Percentiles rank a stretch among this genome's conserved stretches.
Conservation (phyloP, 2,329 filamentous ascomycete genomes). For the Lachnellula arida region DNA sequence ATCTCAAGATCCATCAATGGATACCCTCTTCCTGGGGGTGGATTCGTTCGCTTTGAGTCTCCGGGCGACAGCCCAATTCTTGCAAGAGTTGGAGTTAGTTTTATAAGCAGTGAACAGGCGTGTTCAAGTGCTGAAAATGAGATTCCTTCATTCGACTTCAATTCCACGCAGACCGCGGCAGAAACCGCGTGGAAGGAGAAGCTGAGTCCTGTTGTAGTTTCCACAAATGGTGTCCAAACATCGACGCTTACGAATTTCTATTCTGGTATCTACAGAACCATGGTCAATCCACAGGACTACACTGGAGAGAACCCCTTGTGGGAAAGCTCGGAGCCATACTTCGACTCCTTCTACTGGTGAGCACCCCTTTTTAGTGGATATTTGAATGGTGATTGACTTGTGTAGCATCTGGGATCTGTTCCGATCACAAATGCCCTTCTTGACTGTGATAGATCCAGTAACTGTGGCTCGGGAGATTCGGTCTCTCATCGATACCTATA, state of each 20-base stretch:
- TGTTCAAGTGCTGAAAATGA: conserved; percentile 64
- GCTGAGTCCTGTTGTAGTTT: conserved; percentile 51
- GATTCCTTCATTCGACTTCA: conserved; percentile 63
- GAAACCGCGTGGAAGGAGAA: conserved; percentile 57
- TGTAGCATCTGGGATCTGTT: conserved; percentile 66
- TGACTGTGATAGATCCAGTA: conserved; percentile 61
- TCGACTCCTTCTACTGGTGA: conserved; percentile 55
- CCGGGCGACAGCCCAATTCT: conserved; percentile 42
- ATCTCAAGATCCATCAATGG: conserved; percentile 48
- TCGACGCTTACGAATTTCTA: conserved; percentile 58
- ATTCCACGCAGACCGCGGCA: conserved; percentile 46
- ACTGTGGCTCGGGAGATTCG: conserved; percentile 62
- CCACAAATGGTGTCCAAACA: conserved; percentile 45
- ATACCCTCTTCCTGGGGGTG: conserved; percentile 53
- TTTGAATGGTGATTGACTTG: background rate
- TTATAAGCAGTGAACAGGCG: conserved; percentile 60
- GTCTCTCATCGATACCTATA: conserved; percentile 68
- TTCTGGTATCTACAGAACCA: conserved; percentile 63
- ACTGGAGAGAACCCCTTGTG: conserved; percentile 69
- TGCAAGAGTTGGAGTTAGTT: conserved; percentile 64
- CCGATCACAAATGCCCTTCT: conserved; percentile 61
- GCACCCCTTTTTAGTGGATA: conserved; percentile 21
- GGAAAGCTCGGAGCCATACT: conserved; percentile 63
- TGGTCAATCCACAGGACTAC: conserved; percentile 69
- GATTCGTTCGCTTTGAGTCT: conserved; percentile 55